Conservation (phyloP, 176 grass and related monocot genomes). For the Oropetium thomaeum region DNA sequence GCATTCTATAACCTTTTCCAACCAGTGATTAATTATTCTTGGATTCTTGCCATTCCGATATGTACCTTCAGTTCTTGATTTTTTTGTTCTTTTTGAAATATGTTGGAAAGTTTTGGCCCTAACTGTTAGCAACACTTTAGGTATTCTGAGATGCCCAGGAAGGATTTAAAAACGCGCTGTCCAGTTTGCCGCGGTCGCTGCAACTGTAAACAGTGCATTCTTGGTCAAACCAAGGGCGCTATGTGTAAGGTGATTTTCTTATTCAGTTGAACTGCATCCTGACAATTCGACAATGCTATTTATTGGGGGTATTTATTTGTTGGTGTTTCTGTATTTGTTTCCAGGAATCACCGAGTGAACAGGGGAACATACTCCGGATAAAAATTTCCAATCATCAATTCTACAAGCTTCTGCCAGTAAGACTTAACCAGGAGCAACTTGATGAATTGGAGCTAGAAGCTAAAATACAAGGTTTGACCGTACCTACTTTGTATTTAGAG, state of each 20-base stretch:
- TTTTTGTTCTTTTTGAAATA: too few species aligned
- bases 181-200: slow-evolving; percentile 77
- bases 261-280: background rate
- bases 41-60: background rate
- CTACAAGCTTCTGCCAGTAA: slow-evolving; percentile 75
- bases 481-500: slow-evolving; percentile 2
- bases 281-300: slow-evolving; percentile 1
- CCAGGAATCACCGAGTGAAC: slow-evolving; percentile 47
- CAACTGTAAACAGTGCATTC: slow-evolving; percentile 60
- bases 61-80: slow-evolving; percentile 29
- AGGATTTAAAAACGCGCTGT: slow-evolving; percentile 66
- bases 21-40: background rate
- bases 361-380: slow-evolving; percentile 48
- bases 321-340: slow-evolving; percentile 31
- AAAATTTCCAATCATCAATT: slow-evolving; percentile 77
- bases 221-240: slow-evolving; percentile 38
- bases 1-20: background rate
- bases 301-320: slow-evolving; percentile 18
- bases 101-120: slow-evolving; percentile 16
- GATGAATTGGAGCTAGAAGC: slow-evolving; percentile 93
- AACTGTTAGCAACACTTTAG: slow-evolving; percentile 42
- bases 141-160: slow-evolving; percentile 72
- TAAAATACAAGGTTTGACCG: slow-evolving; percentile 73
- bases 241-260: slow-evolving; percentile 44
- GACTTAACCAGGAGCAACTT: slow-evolving; percentile 76